Base-by-base conservation (phyloP, 1,284 basidiomycete species). In the Apiotrichum laibachii region DNA sequence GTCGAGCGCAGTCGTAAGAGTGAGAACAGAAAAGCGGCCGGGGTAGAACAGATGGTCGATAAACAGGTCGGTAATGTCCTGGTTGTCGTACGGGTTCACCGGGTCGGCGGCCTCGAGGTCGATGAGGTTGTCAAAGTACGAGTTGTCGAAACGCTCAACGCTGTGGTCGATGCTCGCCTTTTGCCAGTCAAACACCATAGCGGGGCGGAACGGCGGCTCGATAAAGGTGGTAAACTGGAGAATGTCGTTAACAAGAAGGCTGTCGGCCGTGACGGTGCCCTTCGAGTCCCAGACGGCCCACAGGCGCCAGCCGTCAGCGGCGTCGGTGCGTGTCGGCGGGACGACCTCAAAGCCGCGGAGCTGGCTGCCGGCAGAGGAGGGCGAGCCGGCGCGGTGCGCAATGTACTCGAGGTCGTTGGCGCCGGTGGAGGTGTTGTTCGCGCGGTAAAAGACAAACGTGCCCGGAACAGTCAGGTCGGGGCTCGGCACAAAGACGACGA, bases 21-120 rank as follows among this genome's bases (percentile, higher is more conserved):
- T 90, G 40, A 88, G 78, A 1, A 84, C 81, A 5, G 93, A 93
- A 77, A 95, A 96, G 54, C 90, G 83, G 21, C 90, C 90, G 0
- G 93, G 92, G 45, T 86, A 83, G 81, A 93, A 85, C 61, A 95
- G 83, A 50, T 88, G 89, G 55, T 86, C 82, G 69, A 92, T 82
- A 76, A 92, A 93, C 59, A 86, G 87, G 59, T 87, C 85, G 0
- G 87, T 56, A 79, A 79, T 74, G 60, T 76, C 72, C 21, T 63
- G 56, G 48, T 74, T 70, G 22, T 72, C 70, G 48, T 66, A 55
- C 1, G 71, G 75, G 31, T 71, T 62, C 7, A 71, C 62, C 10
- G 70, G 65, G 48, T 91, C 78, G 1, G 89, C 88, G n/a, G 70
- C 62, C 19, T 72, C 69, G 83, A 88, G 49, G 83, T 82, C 80